Evolutionary conservation across 2,329 filamentous ascomycete genomes (phyloP), one percentile per base, ranked within the genome.

Genomic region (Cordyceps javanica): DNA sequence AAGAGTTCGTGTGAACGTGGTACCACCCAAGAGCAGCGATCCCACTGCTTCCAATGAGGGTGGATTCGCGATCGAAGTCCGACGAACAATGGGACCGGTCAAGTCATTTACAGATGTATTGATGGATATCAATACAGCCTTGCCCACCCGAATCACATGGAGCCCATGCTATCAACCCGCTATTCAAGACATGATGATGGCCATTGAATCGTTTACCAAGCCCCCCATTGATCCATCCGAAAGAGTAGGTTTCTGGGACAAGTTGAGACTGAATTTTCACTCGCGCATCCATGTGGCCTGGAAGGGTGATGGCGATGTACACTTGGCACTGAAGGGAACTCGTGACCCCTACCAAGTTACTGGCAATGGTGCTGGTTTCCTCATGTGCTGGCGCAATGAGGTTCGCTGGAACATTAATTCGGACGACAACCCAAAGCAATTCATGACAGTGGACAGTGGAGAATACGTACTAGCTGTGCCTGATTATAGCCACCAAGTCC

Each of bases 141-240:
- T 93, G 59, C 90, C 95, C 2, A 99, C 94, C 0, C 86, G 90
- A 45, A 93, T 99, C 55, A 97, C 93, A 0, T 99, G 94, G 95
- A 92, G 92, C 8, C 92, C 94, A 46, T 96, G 92, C 2, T 99
- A 97, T 67, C 95, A 99, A 68, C 94, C 95, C 28, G 93, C 93
- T 1, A 93, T 99, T 50, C 94, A 99, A 70, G 95, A 99, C 68
- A 96, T 97, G 89, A 99, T 99, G 94, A 97, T 97, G 82, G 92
- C 92, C 26, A 89, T 99, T 60, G 94, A 99, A 72, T 93, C 90
- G 2, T 97, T 99, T 70, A 97, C 93, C 1, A 99, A 99, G 69
- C 91, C 93, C 8, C 92, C 93, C 62, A 80, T 97, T 28, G 95
- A 99, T 70, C 88, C 90, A 1, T 97, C 94, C 0, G 95, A 99